Conservation (phyloP, 2,329 filamentous ascomycete genomes). For the Ophiostoma triangulosporum region DNA sequence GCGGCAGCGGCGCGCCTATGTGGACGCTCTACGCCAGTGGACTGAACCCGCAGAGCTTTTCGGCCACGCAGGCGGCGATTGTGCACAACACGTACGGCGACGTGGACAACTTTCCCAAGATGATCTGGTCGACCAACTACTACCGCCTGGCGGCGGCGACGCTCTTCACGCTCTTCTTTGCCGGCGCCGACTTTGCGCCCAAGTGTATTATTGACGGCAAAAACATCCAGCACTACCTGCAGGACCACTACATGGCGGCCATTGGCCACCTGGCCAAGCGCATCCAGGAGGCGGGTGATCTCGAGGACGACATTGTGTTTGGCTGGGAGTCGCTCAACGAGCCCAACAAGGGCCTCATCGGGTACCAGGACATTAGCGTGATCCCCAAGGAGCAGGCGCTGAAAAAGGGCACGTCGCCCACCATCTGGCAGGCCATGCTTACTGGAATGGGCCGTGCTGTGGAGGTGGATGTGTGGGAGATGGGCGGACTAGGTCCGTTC, state of each 20-base stretch:
- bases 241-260: conserved; percentile 71
- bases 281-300: conserved; percentile 79
- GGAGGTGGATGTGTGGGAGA: conserved; percentile 85
- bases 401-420: conserved; percentile 85
- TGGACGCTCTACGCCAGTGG: conserved; percentile 96
- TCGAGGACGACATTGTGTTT: conserved; percentile 76
- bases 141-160: conserved; percentile 73
- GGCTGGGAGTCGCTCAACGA: conserved; percentile 97
- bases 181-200: conserved; percentile 78
- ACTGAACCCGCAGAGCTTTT: conserved; percentile 74
- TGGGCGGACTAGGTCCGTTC: conserved; percentile 83
- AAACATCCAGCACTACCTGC: conserved; percentile 93
- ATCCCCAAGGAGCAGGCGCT: conserved; percentile 81
- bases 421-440: conserved; percentile 84
- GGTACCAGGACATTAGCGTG: conserved; percentile 64
- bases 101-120: conserved; percentile 80
- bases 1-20: conserved; percentile 89
- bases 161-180: conserved; percentile 92
- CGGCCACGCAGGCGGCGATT: conserved; percentile 75
- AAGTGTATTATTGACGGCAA: conserved; percentile 85
- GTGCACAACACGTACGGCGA: conserved; percentile 90
- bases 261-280: conserved; percentile 68
- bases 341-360: conserved; percentile 77
- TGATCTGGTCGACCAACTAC: conserved; percentile 99
- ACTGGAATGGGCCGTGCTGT: conserved; percentile 83